A percentile compares a stretch with the other conserved stretches of the same genome.
Conservation (phyloP, 768 basidiomycete species). For the Rickenella mellea region DNA sequence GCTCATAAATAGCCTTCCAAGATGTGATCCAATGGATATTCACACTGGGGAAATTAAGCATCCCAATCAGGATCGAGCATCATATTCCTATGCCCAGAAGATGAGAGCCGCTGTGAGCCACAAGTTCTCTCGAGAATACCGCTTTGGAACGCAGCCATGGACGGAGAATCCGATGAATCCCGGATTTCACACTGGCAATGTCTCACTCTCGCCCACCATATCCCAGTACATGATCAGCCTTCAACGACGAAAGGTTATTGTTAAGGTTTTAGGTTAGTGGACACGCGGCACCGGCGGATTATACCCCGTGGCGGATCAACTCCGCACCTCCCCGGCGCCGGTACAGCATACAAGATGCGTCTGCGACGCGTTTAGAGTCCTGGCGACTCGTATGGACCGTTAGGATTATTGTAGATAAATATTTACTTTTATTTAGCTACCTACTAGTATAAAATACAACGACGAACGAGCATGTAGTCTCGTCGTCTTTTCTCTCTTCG, state of each 20-base stretch:
- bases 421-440: too few species aligned
- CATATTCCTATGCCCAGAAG: slow-evolving; percentile 6
- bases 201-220: slow-evolving; percentile 10
- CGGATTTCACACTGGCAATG: slow-evolving; percentile 10
- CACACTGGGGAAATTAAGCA: neutral
- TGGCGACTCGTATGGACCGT: too few species aligned
- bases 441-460: too few species aligned
- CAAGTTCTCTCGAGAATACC: neutral
- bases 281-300: too few species aligned
- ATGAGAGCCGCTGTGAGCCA: neutral
- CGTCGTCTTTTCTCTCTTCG: too few species aligned
- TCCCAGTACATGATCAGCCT: slow-evolving; percentile 18
- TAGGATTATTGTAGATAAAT: too few species aligned
- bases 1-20: slow-evolving; percentile 3
- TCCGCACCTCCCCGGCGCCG: too few species aligned
- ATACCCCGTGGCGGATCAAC: too few species aligned
- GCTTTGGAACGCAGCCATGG: slow-evolving; percentile 7
- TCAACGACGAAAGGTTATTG: slow-evolving; percentile 12
- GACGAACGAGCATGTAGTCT: too few species aligned
- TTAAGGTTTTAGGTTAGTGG: too few species aligned
- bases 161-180: slow-evolving; percentile 1
- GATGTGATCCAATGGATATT: neutral
- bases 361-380: too few species aligned
- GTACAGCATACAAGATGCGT: too few species aligned
- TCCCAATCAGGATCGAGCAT: neutral